phyloP scores from a whole-genome alignment of 2,329 filamentous ascomycete species.

The Lithohypha guttulata region DNA sequence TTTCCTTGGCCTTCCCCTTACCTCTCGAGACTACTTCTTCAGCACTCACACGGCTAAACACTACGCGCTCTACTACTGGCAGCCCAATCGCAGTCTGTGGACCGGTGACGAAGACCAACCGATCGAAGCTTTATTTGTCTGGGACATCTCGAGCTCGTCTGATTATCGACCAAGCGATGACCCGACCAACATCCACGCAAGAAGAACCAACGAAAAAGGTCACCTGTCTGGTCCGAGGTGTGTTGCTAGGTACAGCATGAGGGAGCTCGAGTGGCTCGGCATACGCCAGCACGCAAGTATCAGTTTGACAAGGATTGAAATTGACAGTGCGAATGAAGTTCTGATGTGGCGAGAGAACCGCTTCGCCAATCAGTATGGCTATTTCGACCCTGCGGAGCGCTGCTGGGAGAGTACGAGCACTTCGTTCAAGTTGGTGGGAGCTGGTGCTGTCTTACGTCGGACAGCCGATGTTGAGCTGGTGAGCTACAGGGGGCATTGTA shows the following conservation, averaged over 20 bases:
- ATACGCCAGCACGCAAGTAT: constrained; percentile 45
- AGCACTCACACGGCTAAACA: constrained; percentile 49
- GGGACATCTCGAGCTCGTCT: constrained; percentile 46
- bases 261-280: constrained; percentile 42
- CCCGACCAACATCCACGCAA: constrained; percentile 27
- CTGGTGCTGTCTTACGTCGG: constrained; percentile 43
- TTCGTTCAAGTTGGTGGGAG: constrained; percentile 42
- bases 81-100: constrained; percentile 46
- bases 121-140: constrained; percentile 48
- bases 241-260: constrained; percentile 40
- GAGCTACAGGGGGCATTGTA: constrained; percentile 33
- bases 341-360: constrained; percentile 49
- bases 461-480: constrained; percentile 36
- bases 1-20: constrained; percentile 45
- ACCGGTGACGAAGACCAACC: constrained; percentile 44
- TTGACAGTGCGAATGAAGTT: constrained; percentile 38
- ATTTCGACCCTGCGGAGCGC: constrained; percentile 31
- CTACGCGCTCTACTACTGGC: constrained; percentile 54
- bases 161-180: constrained; percentile 42
- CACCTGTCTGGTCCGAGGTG: constrained; percentile 37
- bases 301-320: constrained; percentile 38
- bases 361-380: constrained; percentile 38
- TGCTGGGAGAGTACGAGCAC: constrained; percentile 39
- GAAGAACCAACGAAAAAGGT: constrained; percentile 25
- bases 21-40: constrained; percentile 50